Evolutionary conservation across 345 rosid species (phyloP).

Genomic region (Gossypium rotundifolium): DNA sequence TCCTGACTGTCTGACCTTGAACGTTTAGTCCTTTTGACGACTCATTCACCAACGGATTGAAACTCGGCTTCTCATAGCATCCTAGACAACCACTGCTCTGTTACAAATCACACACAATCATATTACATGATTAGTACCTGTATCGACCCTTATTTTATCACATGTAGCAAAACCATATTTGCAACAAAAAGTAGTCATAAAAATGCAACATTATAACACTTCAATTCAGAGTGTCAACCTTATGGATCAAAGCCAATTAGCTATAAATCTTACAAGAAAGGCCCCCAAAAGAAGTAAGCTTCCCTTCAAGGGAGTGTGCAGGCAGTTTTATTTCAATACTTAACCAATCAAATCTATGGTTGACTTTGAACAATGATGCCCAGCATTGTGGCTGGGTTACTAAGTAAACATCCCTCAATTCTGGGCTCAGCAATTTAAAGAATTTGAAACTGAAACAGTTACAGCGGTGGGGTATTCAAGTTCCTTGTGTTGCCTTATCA

Average conservation of each 20-base stretch:
- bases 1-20: slow-evolving; percentile 41
- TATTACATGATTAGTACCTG: slow-evolving; percentile 30
- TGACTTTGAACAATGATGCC: neutral
- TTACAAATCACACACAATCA: slow-evolving; percentile 48
- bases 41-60: slow-evolving; percentile 38
- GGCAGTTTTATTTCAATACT: neutral
- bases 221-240: too few species aligned
- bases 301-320: neutral
- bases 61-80: slow-evolving; percentile 50
- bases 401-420: neutral
- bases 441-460: neutral
- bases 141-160: too few species aligned
- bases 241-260: too few species aligned
- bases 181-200: too few species aligned
- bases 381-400: slow-evolving; percentile 6
- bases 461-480: neutral
- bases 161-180: too few species aligned
- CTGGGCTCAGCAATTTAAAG: neutral
- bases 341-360: neutral
- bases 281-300: neutral
- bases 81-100: slow-evolving; percentile 97
- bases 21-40: slow-evolving; percentile 47
- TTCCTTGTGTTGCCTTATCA: neutral
- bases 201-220: too few species aligned
- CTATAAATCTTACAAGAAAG: too few species aligned